A percentile compares a stretch with the other conserved stretches of the same genome.
Conservation (phyloP, 179 eudicot genomes). For the Camellia oleifera region DNA sequence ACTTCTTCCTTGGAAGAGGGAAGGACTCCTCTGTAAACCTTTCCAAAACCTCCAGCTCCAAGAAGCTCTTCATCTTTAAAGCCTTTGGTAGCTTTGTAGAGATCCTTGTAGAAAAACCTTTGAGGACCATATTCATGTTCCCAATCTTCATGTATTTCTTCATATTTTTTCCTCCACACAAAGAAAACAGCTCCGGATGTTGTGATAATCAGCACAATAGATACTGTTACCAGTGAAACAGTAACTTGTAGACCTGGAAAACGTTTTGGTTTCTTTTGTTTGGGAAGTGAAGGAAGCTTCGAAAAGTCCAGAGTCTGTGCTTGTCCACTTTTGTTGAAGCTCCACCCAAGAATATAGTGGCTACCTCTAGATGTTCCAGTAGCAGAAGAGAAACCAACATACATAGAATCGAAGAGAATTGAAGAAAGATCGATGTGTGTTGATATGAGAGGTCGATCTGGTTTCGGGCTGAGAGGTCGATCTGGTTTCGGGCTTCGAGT, state of each 20-base stretch:
- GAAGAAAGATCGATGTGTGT: slow-evolving; percentile 30
- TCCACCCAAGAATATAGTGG: slow-evolving; percentile 42
- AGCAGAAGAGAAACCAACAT: slow-evolving; percentile 41
- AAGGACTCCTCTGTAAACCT: too few relatives aligned
- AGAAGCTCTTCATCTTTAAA: too few relatives aligned
- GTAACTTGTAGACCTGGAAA: neutral
- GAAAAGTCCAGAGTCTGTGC: neutral
- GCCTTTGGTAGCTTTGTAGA: too few relatives aligned
- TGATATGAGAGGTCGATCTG: neutral
- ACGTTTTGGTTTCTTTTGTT: neutral
- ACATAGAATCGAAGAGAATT: slow-evolving; percentile 30
- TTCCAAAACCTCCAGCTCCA: neutral
- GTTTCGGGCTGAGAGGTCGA: too few relatives aligned
- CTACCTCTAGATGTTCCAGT: slow-evolving; percentile 29
- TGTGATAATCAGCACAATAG: too few relatives aligned
- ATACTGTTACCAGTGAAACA: too few relatives aligned
- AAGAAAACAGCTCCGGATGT: too few relatives aligned
- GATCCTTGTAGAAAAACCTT: too few relatives aligned
- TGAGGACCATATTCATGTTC: too few relatives aligned
- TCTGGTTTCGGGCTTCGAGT: neutral
- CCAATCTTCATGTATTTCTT: too few relatives aligned
- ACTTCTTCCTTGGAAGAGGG: too few relatives aligned
- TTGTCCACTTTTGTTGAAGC: slow-evolving; percentile 9
- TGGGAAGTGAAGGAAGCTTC: slow-evolving; percentile 31
- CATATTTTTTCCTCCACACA: too few relatives aligned